Evolutionary conservation across 108 stramenopile species (phyloP), one percentile per base, ranked within the genome.

Genomic region (Licmophora abbreviata): DNA sequence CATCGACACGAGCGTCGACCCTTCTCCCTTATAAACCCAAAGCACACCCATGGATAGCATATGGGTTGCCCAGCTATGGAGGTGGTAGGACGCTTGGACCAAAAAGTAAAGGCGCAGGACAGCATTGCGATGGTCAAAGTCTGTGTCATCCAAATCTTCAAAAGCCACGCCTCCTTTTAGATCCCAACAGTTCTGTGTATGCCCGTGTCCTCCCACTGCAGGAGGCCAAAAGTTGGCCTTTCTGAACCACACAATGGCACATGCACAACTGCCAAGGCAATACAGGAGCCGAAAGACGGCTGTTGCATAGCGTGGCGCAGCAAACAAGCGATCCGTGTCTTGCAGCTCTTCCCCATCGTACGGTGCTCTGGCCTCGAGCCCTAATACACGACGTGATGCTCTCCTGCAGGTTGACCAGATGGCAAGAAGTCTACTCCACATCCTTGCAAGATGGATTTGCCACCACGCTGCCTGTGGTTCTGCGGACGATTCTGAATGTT

Each of bases 271-370:
- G 10, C 59, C 44, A n/a, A 68, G 23, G 31, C 60, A 71, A 52
- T 51, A 77, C 12, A 78, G 28, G 18, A 79, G 44, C 5, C 88
- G 83, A 61, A 90, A 90, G 8, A 74, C 68, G 9, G 83, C 88
- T 9, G 88, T 90, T 24, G 88, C 88, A 50, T 68, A 72, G 28
- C 84, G 68, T n/a, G 88, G 88, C 32, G 83, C 80, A 9, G 71
- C 64, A 56, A 79, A 81, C 18, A 81, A 53, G 15, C 76, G 63
- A 37, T 40, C 38, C n/a, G n/a, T n/a, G n/a, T n/a, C n/a, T n/a
- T n/a, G n/a, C n/a, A n/a, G n/a, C n/a, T n/a, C n/a, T n/a, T n/a
- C n/a, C n/a, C n/a, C n/a, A n/a, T n/a, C n/a, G n/a, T n/a, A n/a
- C n/a, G n/a, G n/a, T n/a, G n/a, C n/a, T n/a, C n/a, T n/a, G n/a